Evolutionary conservation across 441 rosid genomes (phyloP).

Genomic region (Aleurites moluccanus): DNA sequence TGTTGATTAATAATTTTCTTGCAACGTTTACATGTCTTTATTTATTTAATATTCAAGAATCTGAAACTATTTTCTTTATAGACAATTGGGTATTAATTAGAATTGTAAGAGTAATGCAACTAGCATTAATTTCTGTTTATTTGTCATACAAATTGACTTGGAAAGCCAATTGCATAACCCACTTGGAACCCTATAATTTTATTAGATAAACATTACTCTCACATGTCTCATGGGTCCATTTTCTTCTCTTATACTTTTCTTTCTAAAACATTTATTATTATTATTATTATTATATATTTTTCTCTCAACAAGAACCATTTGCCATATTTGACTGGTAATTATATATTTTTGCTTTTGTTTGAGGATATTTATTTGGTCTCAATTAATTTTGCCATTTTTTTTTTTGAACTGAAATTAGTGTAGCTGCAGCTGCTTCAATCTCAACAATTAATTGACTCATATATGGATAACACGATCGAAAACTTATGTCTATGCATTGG

Average conservation of each 20-base stretch:
- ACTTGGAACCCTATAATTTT: neutral
- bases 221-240: conserved; percentile 10
- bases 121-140: neutral
- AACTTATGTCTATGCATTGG: no score
- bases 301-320: neutral
- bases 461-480: no score
- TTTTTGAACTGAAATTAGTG: no score
- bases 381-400: no score
- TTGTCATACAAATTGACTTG: conserved; percentile 3
- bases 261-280: neutral
- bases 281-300: neutral
- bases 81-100: neutral
- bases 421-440: no score
- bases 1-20: neutral
- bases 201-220: neutral
- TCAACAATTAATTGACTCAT: no score
- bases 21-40: neutral
- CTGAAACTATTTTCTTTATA: neutral
- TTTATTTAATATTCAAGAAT: neutral
- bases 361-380: neutral
- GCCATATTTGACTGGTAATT: conserved; percentile 5
- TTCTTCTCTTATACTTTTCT: neutral
- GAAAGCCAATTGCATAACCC: neutral
- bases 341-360: neutral
- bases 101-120: neutral